These are phyloP conservation scores for Erythrobasidium hasegawianum DNA, from an alignment of 1,284 basidiomycete genomes.

Conservation along the genomic window DNA sequence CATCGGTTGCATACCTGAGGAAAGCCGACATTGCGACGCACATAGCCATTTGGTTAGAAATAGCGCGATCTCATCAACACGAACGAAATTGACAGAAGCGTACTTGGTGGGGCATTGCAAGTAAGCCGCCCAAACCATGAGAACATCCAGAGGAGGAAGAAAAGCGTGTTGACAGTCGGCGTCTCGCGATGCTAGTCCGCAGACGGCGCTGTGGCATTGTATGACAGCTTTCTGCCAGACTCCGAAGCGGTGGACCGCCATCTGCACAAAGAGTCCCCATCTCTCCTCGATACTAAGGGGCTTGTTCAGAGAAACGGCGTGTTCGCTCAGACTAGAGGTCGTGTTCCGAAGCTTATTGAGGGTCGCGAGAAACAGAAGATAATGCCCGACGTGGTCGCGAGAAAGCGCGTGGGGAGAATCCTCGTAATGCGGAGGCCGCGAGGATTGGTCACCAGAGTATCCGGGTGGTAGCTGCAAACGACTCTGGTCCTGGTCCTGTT, in stretches of 20 bases:
- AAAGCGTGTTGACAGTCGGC: slow-evolving; percentile 1
- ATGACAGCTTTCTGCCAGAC: slow-evolving; percentile 1
- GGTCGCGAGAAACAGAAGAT: slow-evolving; percentile 1
- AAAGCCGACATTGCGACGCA: not conserved
- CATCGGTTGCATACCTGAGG: slow-evolving; percentile 1
- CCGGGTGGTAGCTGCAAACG: not conserved
- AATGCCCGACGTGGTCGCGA: not conserved
- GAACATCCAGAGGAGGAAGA: not conserved
- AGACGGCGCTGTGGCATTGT: not conserved
- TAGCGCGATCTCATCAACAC: not conserved
- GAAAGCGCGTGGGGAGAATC: not conserved
- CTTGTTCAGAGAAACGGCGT: not conserved
- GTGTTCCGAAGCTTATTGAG: not conserved
- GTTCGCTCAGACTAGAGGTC: slow-evolving; percentile 1
- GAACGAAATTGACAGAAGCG: slow-evolving; percentile 1
- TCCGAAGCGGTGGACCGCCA: slow-evolving; percentile 1
- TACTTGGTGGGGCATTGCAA: slow-evolving; percentile 1
- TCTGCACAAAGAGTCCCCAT: slow-evolving; percentile 1
- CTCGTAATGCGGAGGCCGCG: slow-evolving; percentile 1
- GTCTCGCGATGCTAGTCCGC: slow-evolving; percentile 1
- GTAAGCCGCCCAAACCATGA: slow-evolving; percentile 1
- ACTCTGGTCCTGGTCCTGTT: not conserved
- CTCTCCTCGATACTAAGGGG: not conserved
- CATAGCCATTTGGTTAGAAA: slow-evolving; percentile 1
- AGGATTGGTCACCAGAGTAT: slow-evolving; percentile 1